Evolutionary conservation across 106 monocot genomes (phyloP).

Genomic region (Dendrobium nobile): DNA sequence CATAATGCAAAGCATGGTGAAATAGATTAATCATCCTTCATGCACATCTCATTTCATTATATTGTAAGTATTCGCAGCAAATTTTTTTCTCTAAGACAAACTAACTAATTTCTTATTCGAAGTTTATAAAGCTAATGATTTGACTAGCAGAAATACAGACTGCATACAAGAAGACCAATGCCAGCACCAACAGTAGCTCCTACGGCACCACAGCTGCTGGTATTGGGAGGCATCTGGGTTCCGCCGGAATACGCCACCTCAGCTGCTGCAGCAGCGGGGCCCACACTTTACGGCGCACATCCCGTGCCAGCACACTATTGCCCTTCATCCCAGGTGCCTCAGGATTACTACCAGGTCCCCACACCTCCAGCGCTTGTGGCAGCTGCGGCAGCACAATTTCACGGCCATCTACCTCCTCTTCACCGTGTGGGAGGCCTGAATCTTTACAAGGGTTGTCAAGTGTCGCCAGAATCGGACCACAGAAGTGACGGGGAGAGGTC

Average conservation of each 20-base stretch:
- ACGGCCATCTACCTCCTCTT: too few species aligned
- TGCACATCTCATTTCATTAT: too few species aligned
- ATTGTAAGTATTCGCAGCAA: too few species aligned
- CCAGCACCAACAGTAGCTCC: conserved; percentile 18
- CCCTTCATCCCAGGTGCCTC: conserved; percentile 4
- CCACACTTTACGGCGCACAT: conserved; percentile 32
- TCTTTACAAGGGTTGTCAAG: conserved; percentile 9
- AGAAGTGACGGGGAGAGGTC: too few species aligned
- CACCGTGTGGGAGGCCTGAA: neutral
- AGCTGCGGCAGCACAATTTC: neutral
- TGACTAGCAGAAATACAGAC: conserved; percentile 64
- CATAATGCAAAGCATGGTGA: too few species aligned
- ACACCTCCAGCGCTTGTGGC: neutral
- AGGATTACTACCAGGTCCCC: conserved; percentile 6
- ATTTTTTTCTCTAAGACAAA: too few species aligned
- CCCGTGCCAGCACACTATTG: conserved; percentile 44
- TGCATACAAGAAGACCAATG: conserved; percentile 79
- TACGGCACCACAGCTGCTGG: conserved; percentile 60
- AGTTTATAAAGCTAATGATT: too few species aligned
- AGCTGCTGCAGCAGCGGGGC: conserved; percentile 23
- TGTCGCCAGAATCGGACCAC: conserved; percentile 18
- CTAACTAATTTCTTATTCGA: too few species aligned
- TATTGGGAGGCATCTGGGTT: conserved; percentile 91
- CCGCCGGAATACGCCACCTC: conserved; percentile 75
- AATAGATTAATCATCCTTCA: too few species aligned